Percentiles rank a stretch among this genome's conserved stretches.
Conservation (phyloP, 495 filamentous ascomycete species). For the Aspergillus avenaceus region DNA sequence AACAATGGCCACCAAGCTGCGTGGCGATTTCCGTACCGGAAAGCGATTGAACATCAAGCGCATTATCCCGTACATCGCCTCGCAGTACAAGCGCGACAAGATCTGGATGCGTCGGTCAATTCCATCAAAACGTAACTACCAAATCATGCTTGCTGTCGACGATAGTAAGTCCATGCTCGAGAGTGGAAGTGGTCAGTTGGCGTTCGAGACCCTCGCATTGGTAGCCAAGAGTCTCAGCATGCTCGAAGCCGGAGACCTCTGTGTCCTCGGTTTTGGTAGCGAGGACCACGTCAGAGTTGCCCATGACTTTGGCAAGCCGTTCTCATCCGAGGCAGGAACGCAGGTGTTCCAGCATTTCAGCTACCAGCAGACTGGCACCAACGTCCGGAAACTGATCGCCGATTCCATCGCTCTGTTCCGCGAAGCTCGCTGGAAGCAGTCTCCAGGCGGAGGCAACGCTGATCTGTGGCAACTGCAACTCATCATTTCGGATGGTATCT, state of each 20-base stretch:
- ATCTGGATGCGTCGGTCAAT: conserved; percentile 97
- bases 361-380: conserved; percentile 79
- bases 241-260: conserved; percentile 89
- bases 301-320: conserved; percentile 80
- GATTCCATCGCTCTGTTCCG: conserved; percentile 78
- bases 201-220: conserved; percentile 88
- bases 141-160: conserved; percentile 95
- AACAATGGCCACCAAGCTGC: conserved; percentile 91
- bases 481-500: conserved; percentile 90
- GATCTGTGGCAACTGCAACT: conserved; percentile 97
- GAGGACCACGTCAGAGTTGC: conserved; percentile 75
- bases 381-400: conserved; percentile 73
- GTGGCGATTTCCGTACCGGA: conserved; percentile 94
- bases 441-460: conserved; percentile 49
- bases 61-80: conserved; percentile 98
- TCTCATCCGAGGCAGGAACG: conserved; percentile 77
- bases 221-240: conserved; percentile 79
- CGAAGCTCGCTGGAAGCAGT: conserved; percentile 59
- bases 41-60: conserved; percentile 98
- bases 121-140: conserved; percentile 89
- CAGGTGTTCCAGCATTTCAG: conserved; percentile 78
- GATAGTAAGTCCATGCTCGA: conserved; percentile 92
- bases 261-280: conserved; percentile 80
- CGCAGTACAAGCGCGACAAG: conserved; percentile 96
- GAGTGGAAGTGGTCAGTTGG: conserved; percentile 61